phyloP scores from a whole-genome alignment of 169 alveolate species.

The Toxoplasma gondii region DNA sequence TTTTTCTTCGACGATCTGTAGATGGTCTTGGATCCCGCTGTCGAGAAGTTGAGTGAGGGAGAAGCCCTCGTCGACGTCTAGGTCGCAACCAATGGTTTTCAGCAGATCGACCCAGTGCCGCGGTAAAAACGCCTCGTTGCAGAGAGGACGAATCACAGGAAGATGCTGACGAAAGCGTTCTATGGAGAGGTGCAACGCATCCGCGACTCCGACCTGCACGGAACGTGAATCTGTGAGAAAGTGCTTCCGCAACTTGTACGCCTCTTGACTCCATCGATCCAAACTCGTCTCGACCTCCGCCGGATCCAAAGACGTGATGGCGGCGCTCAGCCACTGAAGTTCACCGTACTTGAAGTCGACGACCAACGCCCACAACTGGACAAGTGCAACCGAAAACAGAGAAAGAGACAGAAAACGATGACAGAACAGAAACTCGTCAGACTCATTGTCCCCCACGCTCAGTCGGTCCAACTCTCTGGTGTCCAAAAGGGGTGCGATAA shows the following conservation, averaged over 20 bases:
- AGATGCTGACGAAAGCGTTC: conserved; percentile 68
- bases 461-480: conserved; percentile 35
- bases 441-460: too few relatives aligned
- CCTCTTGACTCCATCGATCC: conserved; percentile 1
- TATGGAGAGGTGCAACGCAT: conserved; percentile 66
- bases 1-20: conserved; percentile 74
- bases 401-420: not conserved
- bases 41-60: conserved; percentile 48
- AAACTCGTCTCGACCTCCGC: conserved; percentile 7
- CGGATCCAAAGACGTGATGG: not conserved
- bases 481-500: conserved; percentile 45
- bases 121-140: conserved; percentile 70
- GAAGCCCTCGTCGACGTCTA: conserved; percentile 55
- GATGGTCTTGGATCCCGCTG: conserved; percentile 40
- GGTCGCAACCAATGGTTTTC: conserved; percentile 40
- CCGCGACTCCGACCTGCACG: conserved; percentile 63
- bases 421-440: not conserved
- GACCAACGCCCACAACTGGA: conserved; percentile 38
- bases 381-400: not conserved
- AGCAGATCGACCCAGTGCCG: conserved; percentile 71
- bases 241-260: conserved; percentile 63
- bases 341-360: conserved; percentile 15
- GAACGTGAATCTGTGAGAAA: conserved; percentile 55
- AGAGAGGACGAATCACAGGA: conserved; percentile 69
- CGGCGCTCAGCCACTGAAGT: conserved; percentile 1